Percentiles rank a stretch among this genome's conserved stretches.
These are phyloP conservation scores for Alnus glutinosa DNA, from an alignment of 306 rosid species.

Conservation along the genomic window DNA sequence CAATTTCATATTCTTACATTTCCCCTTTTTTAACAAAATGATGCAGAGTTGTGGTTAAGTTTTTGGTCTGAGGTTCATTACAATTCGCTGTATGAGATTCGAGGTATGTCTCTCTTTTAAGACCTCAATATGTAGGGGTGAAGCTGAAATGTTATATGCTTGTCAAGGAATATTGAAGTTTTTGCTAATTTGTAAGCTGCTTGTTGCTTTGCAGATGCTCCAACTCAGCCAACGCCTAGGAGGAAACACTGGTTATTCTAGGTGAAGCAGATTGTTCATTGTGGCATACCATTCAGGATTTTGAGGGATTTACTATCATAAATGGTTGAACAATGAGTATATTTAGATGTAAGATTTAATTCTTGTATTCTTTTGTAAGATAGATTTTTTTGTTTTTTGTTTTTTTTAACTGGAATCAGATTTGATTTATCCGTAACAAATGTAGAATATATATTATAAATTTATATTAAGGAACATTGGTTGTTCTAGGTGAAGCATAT, in stretches of 20 bases:
- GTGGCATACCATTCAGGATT: constrained; percentile 10
- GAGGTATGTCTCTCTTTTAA: constrained; percentile 42
- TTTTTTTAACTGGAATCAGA: neutral
- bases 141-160: neutral
- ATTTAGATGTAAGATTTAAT: neutral
- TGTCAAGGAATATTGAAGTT: neutral
- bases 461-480: constrained; percentile 55
- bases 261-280: constrained; percentile 25
- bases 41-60: constrained; percentile 92
- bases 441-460: neutral
- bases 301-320: neutral
- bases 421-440: neutral
- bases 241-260: constrained; percentile 89
- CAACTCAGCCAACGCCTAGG: constrained; percentile 61
- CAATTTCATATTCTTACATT: constrained; percentile 8
- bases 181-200: constrained; percentile 25
- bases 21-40: constrained; percentile 27
- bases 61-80: constrained; percentile 96
- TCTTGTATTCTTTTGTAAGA: constrained; percentile 13
- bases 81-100: constrained; percentile 69
- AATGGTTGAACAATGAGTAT: neutral
- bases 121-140: neutral
- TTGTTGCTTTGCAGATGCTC: constrained; percentile 53
- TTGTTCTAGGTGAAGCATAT: constrained; percentile 51
- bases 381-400: neutral